Evolutionary conservation across 129 eudicot genomes (phyloP).

Genomic region (Gnaphalium uliginosum): DNA sequence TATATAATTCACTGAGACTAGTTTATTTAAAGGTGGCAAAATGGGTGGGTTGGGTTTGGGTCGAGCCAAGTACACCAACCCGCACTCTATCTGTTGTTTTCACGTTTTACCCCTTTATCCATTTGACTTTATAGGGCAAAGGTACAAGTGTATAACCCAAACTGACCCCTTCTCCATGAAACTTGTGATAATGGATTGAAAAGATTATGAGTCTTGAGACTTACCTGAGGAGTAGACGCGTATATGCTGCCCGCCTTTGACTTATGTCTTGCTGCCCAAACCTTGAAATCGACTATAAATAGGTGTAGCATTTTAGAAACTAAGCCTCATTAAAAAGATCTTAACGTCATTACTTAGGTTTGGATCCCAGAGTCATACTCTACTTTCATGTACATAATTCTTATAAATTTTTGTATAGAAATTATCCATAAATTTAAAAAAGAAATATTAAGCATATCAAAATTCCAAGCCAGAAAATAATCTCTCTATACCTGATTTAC

Average conservation of each 20-base stretch:
- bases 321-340: not conserved
- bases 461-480: not conserved
- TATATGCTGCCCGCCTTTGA: constrained; percentile 25
- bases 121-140: not conserved
- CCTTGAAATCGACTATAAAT: constrained; percentile 32
- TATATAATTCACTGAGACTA: not conserved
- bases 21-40: not conserved
- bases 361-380: constrained; percentile 11
- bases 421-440: not conserved
- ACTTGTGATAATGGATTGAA: not conserved
- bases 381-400: not conserved
- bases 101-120: not conserved
- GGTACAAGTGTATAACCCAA: not conserved
- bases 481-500: constrained; percentile 36
- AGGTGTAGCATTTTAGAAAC: constrained; percentile 23
- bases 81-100: too few relatives aligned
- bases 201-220: not conserved
- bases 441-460: not conserved
- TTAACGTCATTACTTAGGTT: not conserved
- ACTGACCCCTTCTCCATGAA: not conserved
- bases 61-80: not conserved
- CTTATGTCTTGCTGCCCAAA: constrained; percentile 27
- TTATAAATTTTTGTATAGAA: not conserved
- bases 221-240: constrained; percentile 34
- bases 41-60: not conserved